A percentile compares a stretch with the other conserved stretches of the same genome.
Evolutionary conservation across 306 rosid species (phyloP).

Genomic region (Boehmeria nivea): DNA sequence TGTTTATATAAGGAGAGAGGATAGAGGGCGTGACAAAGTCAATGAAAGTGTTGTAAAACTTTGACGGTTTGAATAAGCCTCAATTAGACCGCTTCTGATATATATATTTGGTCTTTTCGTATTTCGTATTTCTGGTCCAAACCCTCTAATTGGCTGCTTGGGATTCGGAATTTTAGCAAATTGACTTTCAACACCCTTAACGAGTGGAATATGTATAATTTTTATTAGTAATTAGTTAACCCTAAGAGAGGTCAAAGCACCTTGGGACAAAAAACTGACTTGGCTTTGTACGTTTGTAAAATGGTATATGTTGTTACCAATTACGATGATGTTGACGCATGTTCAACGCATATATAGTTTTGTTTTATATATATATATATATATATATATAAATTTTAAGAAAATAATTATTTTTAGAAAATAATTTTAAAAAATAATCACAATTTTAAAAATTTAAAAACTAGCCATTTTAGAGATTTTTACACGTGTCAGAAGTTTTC

Average conservation of each 20-base stretch:
- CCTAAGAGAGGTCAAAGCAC: background rate
- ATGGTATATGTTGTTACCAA: background rate
- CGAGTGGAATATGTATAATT: conserved; percentile 30
- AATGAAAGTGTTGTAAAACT: background rate
- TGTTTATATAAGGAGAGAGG: background rate
- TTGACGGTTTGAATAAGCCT: conserved; percentile 10
- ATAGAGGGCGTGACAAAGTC: background rate
- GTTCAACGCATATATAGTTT: background rate
- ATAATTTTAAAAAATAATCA: too few species aligned
- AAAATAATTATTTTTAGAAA: too few species aligned
- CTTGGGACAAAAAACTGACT: background rate
- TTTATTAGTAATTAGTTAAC: background rate
- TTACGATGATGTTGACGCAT: background rate
- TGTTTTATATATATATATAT: background rate
- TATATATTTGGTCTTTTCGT: background rate
- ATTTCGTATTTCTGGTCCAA: conserved; percentile 5
- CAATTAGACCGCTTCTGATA: conserved; percentile 3
- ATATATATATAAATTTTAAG: too few species aligned
- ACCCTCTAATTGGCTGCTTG: conserved; percentile 16
- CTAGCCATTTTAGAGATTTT: too few species aligned
- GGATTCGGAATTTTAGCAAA: too few species aligned
- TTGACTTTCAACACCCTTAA: conserved; percentile 46
- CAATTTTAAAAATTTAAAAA: too few species aligned
- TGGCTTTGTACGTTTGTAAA: background rate
- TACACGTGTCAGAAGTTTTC: too few species aligned